phyloP scores from a whole-genome alignment of 306 rosid species.

The Quercus ilex region DNA sequence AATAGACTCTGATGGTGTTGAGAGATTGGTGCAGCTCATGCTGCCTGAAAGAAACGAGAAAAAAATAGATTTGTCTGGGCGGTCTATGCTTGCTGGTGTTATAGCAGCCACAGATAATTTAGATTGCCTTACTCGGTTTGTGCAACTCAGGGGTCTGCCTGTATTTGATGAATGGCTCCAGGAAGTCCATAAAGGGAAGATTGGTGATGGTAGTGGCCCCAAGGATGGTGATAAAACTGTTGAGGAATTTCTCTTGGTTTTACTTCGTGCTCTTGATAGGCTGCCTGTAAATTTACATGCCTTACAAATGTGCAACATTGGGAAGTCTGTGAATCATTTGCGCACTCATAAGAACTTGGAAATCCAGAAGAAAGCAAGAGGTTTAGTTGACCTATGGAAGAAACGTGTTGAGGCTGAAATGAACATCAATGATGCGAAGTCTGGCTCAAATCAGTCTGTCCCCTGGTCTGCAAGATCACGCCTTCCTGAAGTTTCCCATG shows the following conservation, averaged over 20 bases:
- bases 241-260: conserved; percentile 77
- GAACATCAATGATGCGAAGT: conserved; percentile 62
- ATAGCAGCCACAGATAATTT: conserved; percentile 66
- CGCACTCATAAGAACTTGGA: conserved; percentile 71
- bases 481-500: conserved; percentile 56
- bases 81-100: conserved; percentile 72
- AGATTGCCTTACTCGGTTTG: conserved; percentile 70
- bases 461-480: conserved; percentile 55
- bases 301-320: conserved; percentile 59
- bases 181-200: conserved; percentile 77
- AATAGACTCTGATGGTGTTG: conserved; percentile 66
- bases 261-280: conserved; percentile 79
- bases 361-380: conserved; percentile 78
- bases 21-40: conserved; percentile 76
- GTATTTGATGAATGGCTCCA: conserved; percentile 94
- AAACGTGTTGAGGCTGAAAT: conserved; percentile 92
- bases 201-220: conserved; percentile 52
- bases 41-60: conserved; percentile 56
- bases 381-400: conserved; percentile 87
- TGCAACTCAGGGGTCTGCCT: conserved; percentile 70
- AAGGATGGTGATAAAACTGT: conserved; percentile 62
- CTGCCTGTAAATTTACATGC: conserved; percentile 81
- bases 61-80: conserved; percentile 69
- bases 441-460: conserved; percentile 55
- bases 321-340: conserved; percentile 83